Conservation (phyloP, 2,329 filamentous ascomycete species). For the Cyphellophora attinorum region DNA sequence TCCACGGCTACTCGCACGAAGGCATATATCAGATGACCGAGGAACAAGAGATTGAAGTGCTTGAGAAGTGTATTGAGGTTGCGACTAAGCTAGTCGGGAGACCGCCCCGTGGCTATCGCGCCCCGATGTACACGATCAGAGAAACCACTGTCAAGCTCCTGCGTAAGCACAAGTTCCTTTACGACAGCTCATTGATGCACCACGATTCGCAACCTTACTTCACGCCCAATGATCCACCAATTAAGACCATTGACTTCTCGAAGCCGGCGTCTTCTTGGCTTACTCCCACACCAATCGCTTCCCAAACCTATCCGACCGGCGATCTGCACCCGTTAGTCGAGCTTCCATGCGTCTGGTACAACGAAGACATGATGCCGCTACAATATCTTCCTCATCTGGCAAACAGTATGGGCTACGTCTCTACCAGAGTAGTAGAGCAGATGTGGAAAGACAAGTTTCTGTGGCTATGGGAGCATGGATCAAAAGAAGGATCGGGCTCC, state of each 20-base stretch:
- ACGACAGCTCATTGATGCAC: slow-evolving; percentile 33
- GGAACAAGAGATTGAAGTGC: slow-evolving; percentile 63
- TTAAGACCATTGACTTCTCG: slow-evolving; percentile 29
- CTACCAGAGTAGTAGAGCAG: slow-evolving; percentile 36
- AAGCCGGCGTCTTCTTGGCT: slow-evolving; percentile 32
- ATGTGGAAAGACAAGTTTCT: slow-evolving; percentile 43
- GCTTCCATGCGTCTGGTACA: slow-evolving; percentile 42
- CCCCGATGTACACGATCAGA: slow-evolving; percentile 29
- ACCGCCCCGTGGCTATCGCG: slow-evolving; percentile 42
- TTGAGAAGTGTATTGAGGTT: slow-evolving; percentile 64
- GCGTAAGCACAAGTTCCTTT: slow-evolving; percentile 32
- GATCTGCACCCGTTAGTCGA: slow-evolving; percentile 30
- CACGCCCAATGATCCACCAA: slow-evolving; percentile 25
- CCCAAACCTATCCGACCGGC: slow-evolving; percentile 17
- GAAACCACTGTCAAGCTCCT: slow-evolving; percentile 30
- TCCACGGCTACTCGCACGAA: slow-evolving; percentile 63
- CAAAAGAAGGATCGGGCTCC: slow-evolving; percentile 11
- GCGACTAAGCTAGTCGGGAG: slow-evolving; percentile 64
- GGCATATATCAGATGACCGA: slow-evolving; percentile 61
- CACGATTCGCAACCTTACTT: slow-evolving; percentile 34
- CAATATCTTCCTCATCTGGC: slow-evolving; percentile 36
- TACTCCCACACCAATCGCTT: slow-evolving; percentile 25
- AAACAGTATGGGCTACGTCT: slow-evolving; percentile 41
- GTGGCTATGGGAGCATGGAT: slow-evolving; percentile 29
- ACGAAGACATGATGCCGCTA: slow-evolving; percentile 42